Conservation (phyloP, 306 rosid species). For the Sicyos baderoa region DNA sequence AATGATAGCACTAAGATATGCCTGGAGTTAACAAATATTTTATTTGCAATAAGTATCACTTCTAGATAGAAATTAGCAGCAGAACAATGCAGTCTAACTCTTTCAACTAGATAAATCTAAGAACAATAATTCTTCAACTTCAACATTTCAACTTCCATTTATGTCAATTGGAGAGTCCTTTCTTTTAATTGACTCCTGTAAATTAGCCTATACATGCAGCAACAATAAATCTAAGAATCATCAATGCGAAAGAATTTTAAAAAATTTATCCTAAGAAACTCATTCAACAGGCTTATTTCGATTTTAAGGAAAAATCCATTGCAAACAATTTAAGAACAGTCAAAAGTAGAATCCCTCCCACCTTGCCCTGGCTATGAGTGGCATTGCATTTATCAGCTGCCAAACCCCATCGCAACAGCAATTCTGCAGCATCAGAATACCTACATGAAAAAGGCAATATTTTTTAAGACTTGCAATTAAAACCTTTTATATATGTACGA, state of each 20-base stretch:
- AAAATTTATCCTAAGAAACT: neutral
- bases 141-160: constrained; percentile 11
- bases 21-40: constrained; percentile 44
- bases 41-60: neutral
- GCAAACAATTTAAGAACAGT: neutral
- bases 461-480: neutral
- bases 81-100: neutral
- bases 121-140: neutral
- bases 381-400: constrained; percentile 92
- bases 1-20: constrained; percentile 79
- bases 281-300: neutral
- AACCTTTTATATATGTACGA: neutral
- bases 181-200: neutral
- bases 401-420: constrained; percentile 64
- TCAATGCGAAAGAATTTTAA: neutral
- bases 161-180: neutral
- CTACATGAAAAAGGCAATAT: constrained; percentile 38
- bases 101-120: neutral
- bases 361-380: constrained; percentile 85
- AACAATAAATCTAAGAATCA: neutral
- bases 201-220: neutral
- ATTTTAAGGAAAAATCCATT: neutral
- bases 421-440: constrained; percentile 75
- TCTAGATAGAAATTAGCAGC: neutral
- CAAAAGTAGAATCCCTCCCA: constrained; percentile 23